Base-by-base conservation (phyloP, 2,329 filamentous ascomycete species). In the Pleoardoris graminearum region DNA sequence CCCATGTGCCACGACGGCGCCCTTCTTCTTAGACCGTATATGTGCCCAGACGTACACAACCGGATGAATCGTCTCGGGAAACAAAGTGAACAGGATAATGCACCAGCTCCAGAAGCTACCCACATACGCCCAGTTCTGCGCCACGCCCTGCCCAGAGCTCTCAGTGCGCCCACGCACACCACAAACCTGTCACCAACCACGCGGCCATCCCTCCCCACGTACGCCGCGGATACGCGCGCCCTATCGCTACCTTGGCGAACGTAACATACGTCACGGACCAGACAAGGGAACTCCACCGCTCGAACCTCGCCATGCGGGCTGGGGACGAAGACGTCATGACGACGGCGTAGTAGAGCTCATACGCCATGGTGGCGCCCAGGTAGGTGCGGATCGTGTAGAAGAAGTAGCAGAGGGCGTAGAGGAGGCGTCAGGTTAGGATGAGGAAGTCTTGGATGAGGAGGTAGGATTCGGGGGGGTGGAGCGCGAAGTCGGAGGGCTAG, bases 401-500 rank as follows among this genome's bases (percentile, higher is more conserved):
- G 19, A 73, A 53, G 55, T 76, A 75, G 61, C 74, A 76, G 21
- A 75, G 62, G 1, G 72, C 69, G 56, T 76, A 76, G 17, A 75
- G 64, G 22, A 75, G 58, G 43, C 72, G 73, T 37, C 74, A 76
- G 6, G 68, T 62, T 32, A 75, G 68, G 37, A 75, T 76, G 8
- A 76, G 60, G 45, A 72, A 72, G 62, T 76, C 73, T 51, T 74
- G 73, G 11, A 76, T 62, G 58, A 68, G 75, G 35, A 75, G 69
- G 58, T 76, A 76, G 51, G 68, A 71, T 54, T 75, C 66, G 11
- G 71, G 73, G 0, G 73, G 73, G 21, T 69, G 58, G 8, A 75
- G 62, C 1, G 66, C 69, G 0, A 74, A 63, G 58, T 82, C 79
- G 17, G 76, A 75, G 48, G 82, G 76, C 61, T 84, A 79, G 44